These are phyloP conservation scores for Aspergillus nomiae DNA, from an alignment of 2,329 filamentous ascomycete species.

Conservation along the genomic window DNA sequence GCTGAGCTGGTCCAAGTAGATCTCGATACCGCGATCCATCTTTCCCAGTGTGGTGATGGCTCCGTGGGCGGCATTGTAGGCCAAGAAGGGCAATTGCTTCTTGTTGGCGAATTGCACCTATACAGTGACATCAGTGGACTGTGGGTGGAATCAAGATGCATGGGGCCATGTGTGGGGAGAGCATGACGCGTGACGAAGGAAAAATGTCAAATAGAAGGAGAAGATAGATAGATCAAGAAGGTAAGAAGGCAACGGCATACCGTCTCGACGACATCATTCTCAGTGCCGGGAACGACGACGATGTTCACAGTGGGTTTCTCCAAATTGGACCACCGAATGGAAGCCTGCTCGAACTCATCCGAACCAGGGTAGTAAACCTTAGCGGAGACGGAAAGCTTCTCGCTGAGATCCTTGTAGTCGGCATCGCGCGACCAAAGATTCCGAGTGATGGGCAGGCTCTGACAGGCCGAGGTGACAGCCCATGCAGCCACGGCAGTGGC, in stretches of 20 bases:
- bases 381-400: constrained; percentile 38
- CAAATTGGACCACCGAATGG: constrained; percentile 51
- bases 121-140: no score
- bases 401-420: constrained; percentile 17
- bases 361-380: constrained; percentile 48
- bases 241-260: constrained; percentile 16
- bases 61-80: constrained; percentile 57
- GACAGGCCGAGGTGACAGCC: constrained; percentile 20
- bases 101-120: constrained; percentile 54
- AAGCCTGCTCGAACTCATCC: constrained; percentile 39
- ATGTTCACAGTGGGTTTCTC: constrained; percentile 47
- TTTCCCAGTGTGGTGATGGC: constrained; percentile 51
- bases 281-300: constrained; percentile 51
- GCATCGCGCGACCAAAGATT: constrained; percentile 8
- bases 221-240: constrained; percentile 21
- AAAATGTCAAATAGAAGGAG: neutral
- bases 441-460: neutral
- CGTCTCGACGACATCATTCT: constrained; percentile 53
- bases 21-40: constrained; percentile 55
- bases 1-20: constrained; percentile 51
- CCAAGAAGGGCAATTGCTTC: constrained; percentile 53
- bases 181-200: neutral
- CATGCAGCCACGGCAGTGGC: constrained; percentile 28
- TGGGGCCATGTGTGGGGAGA: no score
- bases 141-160: no score